Evolutionary conservation across 768 basidiomycete species (phyloP).

Genomic region (Mycena galericulata): DNA sequence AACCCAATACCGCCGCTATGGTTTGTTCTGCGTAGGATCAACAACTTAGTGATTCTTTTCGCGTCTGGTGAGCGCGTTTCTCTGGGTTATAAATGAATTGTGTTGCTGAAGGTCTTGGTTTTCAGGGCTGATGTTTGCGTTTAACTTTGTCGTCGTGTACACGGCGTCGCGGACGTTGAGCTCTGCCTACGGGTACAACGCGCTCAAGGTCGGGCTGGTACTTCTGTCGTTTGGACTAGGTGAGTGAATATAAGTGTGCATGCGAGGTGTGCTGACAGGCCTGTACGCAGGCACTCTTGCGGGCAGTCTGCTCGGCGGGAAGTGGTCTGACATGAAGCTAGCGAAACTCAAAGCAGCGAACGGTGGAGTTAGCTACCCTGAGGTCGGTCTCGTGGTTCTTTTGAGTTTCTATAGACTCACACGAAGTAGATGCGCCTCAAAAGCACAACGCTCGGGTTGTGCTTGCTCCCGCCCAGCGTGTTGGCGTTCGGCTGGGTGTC

Average conservation of each 20-base stretch:
- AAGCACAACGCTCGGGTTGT: slow-evolving; percentile 69
- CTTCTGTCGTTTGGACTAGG: slow-evolving; percentile 82
- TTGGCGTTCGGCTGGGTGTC: slow-evolving; percentile 84
- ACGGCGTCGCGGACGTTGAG: slow-evolving; percentile 80
- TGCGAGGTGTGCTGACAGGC: background rate
- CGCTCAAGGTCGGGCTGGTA: slow-evolving; percentile 81
- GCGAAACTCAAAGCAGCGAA: slow-evolving; percentile 52
- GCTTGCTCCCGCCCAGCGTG: slow-evolving; percentile 69
- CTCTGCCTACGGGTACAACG: slow-evolving; percentile 70
- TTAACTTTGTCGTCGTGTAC: slow-evolving; percentile 78
- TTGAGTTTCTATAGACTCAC: background rate
- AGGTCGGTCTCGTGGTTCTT: slow-evolving; percentile 57
- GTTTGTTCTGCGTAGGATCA: slow-evolving; percentile 66
- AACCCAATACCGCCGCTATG: slow-evolving; percentile 78
- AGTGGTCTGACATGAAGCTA: slow-evolving; percentile 58
- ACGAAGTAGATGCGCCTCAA: slow-evolving; percentile 75
- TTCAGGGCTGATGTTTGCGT: slow-evolving; percentile 77
- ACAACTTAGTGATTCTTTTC: slow-evolving; percentile 75
- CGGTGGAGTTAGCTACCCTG: slow-evolving; percentile 64
- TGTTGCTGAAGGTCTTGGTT: background rate
- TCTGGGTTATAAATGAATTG: background rate
- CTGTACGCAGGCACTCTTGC: slow-evolving; percentile 47
- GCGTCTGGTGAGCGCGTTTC: slow-evolving; percentile 66
- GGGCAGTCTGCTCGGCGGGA: slow-evolving; percentile 59
- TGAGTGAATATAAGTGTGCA: slow-evolving; percentile 36